phyloP scores from a whole-genome alignment of 352 stramenopile species.

The Phytophthora cactorum region DNA sequence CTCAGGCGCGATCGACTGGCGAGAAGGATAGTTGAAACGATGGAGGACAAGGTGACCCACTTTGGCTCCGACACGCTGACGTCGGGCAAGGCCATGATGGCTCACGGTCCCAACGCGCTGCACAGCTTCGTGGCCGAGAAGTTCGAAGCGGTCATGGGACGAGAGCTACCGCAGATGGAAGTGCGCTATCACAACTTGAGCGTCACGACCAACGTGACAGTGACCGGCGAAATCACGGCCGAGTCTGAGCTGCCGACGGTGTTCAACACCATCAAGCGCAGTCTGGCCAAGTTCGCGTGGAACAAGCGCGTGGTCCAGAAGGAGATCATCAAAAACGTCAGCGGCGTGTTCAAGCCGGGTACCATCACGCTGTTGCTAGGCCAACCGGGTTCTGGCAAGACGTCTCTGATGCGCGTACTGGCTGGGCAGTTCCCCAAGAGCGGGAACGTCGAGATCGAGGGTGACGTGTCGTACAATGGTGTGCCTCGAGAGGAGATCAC shows the following conservation, averaged over 20 bases:
- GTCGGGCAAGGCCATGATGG: constrained; percentile 31
- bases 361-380: constrained; percentile 44
- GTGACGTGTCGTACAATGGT: constrained; percentile 40
- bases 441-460: constrained; percentile 31
- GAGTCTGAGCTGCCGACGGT: constrained; percentile 44
- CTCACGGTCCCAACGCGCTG: constrained; percentile 28
- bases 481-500: constrained; percentile 9
- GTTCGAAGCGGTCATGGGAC: constrained; percentile 38
- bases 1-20: no score
- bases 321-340: constrained; percentile 37
- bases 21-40: no score
- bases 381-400: constrained; percentile 33
- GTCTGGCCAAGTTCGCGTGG: constrained; percentile 25
- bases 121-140: constrained; percentile 37
- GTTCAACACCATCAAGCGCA: constrained; percentile 40
- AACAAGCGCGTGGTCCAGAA: constrained; percentile 43
- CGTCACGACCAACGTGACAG: constrained; percentile 27
- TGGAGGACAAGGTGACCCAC: no score
- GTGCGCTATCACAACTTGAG: constrained; percentile 32
- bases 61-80: constrained; percentile 1
- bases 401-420: constrained; percentile 29
- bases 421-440: constrained; percentile 27
- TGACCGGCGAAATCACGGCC: constrained; percentile 18
- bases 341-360: constrained; percentile 32
- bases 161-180: constrained; percentile 45